Evolutionary conservation across 73 alveolate species (phyloP).

Genomic region (Effrenium voratum): DNA sequence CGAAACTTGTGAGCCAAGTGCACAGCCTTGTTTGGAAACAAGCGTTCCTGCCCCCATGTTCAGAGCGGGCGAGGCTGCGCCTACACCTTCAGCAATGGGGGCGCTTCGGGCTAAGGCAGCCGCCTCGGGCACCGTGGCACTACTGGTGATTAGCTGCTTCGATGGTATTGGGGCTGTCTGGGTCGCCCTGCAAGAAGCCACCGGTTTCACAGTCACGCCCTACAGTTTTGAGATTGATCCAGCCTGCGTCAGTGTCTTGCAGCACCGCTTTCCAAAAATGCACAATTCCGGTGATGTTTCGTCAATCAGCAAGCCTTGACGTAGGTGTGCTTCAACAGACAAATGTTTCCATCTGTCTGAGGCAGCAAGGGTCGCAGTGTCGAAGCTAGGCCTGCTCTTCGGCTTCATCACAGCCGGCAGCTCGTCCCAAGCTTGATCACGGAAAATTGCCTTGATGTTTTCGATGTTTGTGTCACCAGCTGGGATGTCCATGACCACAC

Average conservation of each 20-base stretch:
- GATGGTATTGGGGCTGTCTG: neutral
- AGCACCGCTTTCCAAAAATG: neutral
- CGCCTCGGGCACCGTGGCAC: no score
- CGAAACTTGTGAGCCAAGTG: no score
- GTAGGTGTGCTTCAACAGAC: neutral
- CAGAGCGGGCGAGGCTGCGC: no score
- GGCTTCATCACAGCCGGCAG: neutral
- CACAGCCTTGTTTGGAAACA: no score
- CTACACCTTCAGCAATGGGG: no score
- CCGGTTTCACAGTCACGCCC: neutral
- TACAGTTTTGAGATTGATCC: neutral
- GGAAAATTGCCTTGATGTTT: neutral
- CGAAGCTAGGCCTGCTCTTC: neutral
- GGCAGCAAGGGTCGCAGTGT: neutral
- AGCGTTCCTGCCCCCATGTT: no score
- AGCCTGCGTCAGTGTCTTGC: neutral
- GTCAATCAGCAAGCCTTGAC: no score
- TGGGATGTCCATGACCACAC: slow-evolving; percentile 5
- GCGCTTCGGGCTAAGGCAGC: no score
- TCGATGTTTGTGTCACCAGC: neutral
- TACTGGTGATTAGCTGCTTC: neutral
- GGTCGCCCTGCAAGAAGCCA: neutral
- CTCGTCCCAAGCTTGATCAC: neutral
- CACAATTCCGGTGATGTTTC: neutral
- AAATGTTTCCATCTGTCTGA: neutral